These are phyloP conservation scores for Arabidopsis lyrata DNA, from an alignment of 441 rosid species.

Conservation along the genomic window DNA sequence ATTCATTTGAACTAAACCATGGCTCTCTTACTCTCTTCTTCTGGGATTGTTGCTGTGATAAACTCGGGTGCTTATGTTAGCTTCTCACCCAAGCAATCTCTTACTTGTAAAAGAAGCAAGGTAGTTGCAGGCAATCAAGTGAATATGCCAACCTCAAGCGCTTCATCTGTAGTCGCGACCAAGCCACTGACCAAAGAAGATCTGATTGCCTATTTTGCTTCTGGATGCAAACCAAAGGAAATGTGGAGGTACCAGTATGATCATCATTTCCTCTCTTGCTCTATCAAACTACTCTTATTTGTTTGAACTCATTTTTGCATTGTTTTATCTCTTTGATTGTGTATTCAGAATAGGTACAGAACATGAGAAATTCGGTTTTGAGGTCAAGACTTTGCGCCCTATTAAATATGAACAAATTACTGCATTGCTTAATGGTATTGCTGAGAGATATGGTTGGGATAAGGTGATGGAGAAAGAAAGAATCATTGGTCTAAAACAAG, in stretches of 20 bases:
- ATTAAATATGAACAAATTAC: constrained; percentile 85
- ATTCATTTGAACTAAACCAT: too few species aligned
- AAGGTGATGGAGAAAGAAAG: constrained; percentile 81
- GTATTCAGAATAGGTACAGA: constrained; percentile 91
- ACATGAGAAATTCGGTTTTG: constrained; percentile 93
- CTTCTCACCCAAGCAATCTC: constrained; percentile 5
- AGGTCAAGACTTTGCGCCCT: constrained; percentile 50
- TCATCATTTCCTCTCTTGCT: not conserved
- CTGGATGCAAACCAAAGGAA: constrained; percentile 89
- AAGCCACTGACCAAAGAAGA: constrained; percentile 87
- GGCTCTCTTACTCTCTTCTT: too few species aligned
- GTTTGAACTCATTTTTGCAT: not conserved
- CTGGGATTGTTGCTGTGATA: too few species aligned
- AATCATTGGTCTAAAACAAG: constrained; percentile 88
- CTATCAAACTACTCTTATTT: not conserved
- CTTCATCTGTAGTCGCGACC: constrained; percentile 48
- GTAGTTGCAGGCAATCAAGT: not conserved
- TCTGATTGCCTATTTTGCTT: constrained; percentile 76
- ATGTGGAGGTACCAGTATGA: constrained; percentile 68
- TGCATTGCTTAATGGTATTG: constrained; percentile 79
- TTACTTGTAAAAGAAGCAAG: constrained; percentile 2
- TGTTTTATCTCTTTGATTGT: constrained; percentile 13
- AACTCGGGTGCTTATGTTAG: not conserved
- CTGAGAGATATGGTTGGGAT: constrained; percentile 96
- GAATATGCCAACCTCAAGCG: not conserved